A percentile compares a stretch with the other conserved stretches of the same genome.
phyloP scores from a whole-genome alignment of 768 basidiomycete genomes.

The Coprinellus micaceus region DNA sequence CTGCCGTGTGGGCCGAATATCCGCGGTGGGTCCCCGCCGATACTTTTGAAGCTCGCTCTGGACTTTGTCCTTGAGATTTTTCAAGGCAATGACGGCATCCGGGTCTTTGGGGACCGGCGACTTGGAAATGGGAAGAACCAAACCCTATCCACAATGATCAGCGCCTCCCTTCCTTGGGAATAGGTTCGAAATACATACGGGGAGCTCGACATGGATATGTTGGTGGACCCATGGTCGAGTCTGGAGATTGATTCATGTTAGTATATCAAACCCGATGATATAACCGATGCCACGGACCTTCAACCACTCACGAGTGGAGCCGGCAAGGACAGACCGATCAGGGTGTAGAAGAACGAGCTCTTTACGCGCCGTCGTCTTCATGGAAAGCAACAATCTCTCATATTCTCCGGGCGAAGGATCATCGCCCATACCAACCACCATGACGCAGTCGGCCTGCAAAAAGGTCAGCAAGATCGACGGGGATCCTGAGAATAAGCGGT shows the following conservation, averaged over 20 bases:
- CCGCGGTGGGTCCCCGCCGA: constrained; percentile 52
- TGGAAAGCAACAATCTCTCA: constrained; percentile 85
- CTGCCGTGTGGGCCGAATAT: constrained; percentile 69
- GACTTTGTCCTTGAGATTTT: constrained; percentile 89
- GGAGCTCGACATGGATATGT: constrained; percentile 91
- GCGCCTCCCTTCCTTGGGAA: constrained; percentile 4
- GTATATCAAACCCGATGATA: background rate
- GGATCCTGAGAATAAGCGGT: background rate
- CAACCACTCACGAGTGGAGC: constrained; percentile 94
- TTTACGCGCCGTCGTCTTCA: constrained; percentile 98
- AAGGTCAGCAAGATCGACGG: background rate
- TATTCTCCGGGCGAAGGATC: constrained; percentile 91
- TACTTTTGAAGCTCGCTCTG: constrained; percentile 88
- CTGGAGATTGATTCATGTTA: constrained; percentile 35
- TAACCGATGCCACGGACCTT: constrained; percentile 48
- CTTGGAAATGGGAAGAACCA: constrained; percentile 65
- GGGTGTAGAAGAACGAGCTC: constrained; percentile 93
- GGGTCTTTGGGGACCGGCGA: constrained; percentile 67
- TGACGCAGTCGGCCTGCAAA: constrained; percentile 80
- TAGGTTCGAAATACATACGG: constrained; percentile 37
- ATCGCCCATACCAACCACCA: constrained; percentile 93
- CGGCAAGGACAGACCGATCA: constrained; percentile 82
- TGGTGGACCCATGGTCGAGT: constrained; percentile 95
- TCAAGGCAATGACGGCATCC: constrained; percentile 83
- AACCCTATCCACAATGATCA: constrained; percentile 46